Conservation (phyloP, 352 stramenopile genomes). For the Phytophthora idaei region DNA sequence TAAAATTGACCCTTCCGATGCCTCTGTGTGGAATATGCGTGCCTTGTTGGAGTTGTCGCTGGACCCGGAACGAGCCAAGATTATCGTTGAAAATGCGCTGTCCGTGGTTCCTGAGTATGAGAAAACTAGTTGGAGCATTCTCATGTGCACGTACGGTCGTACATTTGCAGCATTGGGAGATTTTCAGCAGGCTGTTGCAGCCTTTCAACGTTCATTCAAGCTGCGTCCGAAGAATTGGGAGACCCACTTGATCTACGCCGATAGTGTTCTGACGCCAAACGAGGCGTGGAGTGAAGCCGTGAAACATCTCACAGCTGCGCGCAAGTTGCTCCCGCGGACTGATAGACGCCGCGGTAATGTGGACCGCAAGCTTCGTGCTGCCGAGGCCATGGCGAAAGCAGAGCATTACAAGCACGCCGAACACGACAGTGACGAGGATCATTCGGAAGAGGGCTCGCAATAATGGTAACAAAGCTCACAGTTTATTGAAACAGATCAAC, state of each 20-base stretch:
- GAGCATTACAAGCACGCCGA: constrained; percentile 23
- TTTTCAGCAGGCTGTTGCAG: constrained; percentile 73
- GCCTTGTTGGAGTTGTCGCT: constrained; percentile 74
- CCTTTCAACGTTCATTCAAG: constrained; percentile 86
- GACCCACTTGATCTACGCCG: constrained; percentile 86
- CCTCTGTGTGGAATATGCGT: constrained; percentile 83
- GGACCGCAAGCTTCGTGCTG: constrained; percentile 63
- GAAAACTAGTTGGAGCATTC: constrained; percentile 84
- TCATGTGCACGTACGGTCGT: constrained; percentile 87
- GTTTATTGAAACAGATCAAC: constrained; percentile 32
- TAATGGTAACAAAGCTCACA: constrained; percentile 20
- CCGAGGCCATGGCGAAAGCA: constrained; percentile 45
- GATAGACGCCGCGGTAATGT: constrained; percentile 56
- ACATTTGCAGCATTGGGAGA: constrained; percentile 71
- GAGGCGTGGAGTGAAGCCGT: constrained; percentile 74
- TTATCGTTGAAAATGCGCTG: constrained; percentile 79
- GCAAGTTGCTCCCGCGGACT: constrained; percentile 60
- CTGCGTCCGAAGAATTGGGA: constrained; percentile 80
- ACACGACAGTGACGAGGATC: constrained; percentile 19
- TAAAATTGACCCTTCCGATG: constrained; percentile 65
- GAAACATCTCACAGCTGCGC: constrained; percentile 70
- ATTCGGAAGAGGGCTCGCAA: constrained; percentile 36
- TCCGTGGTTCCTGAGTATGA: constrained; percentile 72
- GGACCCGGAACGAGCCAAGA: constrained; percentile 67
- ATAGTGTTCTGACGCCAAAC: constrained; percentile 75